Conservation (phyloP, 2,329 filamentous ascomycete species). For the Cladobotryum mycophilum region DNA sequence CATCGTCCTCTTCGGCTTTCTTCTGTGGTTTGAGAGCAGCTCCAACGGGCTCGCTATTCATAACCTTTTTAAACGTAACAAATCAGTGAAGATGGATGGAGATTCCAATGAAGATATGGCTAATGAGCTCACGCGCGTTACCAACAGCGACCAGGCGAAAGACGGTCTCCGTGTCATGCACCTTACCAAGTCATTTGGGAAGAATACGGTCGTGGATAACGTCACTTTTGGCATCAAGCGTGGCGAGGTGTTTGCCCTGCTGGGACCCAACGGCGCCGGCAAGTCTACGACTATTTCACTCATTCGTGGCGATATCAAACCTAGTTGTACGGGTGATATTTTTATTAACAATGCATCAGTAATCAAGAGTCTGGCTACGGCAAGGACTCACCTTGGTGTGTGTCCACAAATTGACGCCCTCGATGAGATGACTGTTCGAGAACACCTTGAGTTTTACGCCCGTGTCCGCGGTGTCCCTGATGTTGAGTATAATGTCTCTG, state of each 20-base stretch:
- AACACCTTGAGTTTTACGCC: conserved; percentile 86
- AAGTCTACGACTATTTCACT: conserved; percentile 87
- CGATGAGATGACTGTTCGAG: conserved; percentile 82
- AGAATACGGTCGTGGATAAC: conserved; percentile 74
- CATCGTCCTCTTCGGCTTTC: conserved; percentile 60
- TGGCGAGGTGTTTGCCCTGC: conserved; percentile 79
- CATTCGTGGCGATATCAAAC: conserved; percentile 78
- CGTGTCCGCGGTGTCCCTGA: conserved; percentile 71
- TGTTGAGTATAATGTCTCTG: conserved; percentile 68
- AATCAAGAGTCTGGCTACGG: conserved; percentile 60
- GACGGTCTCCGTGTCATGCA: conserved; percentile 78
- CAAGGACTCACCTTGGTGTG: conserved; percentile 75
- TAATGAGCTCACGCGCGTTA: conserved; percentile 58
- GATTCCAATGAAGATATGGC: conserved; percentile 54
- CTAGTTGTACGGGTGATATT: conserved; percentile 67
- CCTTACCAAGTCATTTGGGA: conserved; percentile 72
- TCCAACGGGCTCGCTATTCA: conserved; percentile 51
- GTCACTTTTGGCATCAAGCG: conserved; percentile 77
- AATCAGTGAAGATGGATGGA: conserved; percentile 23
- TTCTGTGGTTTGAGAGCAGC: conserved; percentile 78
- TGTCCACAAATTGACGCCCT: conserved; percentile 86
- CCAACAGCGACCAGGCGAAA: conserved; percentile 26
- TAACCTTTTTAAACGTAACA: conserved; percentile 31
- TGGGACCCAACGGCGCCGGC: conserved; percentile 87
- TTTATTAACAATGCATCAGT: conserved; percentile 75